A percentile compares a stretch with the other conserved stretches of the same genome.
Evolutionary conservation across 1,139 yeast species (phyloP).

Genomic region (Hansenula sp.): DNA sequence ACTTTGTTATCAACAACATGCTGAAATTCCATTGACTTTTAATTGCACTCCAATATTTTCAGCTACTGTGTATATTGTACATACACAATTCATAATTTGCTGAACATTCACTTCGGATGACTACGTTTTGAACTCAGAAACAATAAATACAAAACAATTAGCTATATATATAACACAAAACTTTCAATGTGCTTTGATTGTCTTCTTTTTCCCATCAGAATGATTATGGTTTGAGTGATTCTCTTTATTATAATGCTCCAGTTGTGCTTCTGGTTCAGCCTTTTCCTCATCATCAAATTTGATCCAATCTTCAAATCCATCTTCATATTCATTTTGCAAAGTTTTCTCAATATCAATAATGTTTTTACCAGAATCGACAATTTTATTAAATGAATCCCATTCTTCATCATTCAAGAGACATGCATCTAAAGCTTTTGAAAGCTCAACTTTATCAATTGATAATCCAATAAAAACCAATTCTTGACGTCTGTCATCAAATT

Average conservation of each 20-base stretch:
- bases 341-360: slow-evolving; percentile 29
- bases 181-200: neutral
- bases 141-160: too few species aligned
- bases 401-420: slow-evolving; percentile 37
- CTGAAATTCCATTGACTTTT: too few species aligned
- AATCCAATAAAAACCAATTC: slow-evolving; percentile 43
- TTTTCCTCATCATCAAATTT: slow-evolving; percentile 12
- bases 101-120: too few species aligned
- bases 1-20: too few species aligned
- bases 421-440: slow-evolving; percentile 28
- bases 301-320: slow-evolving; percentile 32
- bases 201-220: neutral
- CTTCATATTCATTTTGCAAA: slow-evolving; percentile 30
- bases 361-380: slow-evolving; percentile 26
- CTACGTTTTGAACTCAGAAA: too few species aligned
- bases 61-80: too few species aligned
- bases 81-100: too few species aligned
- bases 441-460: slow-evolving; percentile 25
- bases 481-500: slow-evolving; percentile 39
- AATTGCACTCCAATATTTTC: too few species aligned
- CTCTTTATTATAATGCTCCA: neutral
- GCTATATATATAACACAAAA: too few species aligned
- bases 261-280: slow-evolving; percentile 11
- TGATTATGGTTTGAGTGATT: neutral
- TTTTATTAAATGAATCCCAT: slow-evolving; percentile 24